Percentiles rank a stretch among this genome's conserved stretches.
phyloP scores from a whole-genome alignment of 169 alveolate genomes.

The Eimeria brunetti region DNA sequence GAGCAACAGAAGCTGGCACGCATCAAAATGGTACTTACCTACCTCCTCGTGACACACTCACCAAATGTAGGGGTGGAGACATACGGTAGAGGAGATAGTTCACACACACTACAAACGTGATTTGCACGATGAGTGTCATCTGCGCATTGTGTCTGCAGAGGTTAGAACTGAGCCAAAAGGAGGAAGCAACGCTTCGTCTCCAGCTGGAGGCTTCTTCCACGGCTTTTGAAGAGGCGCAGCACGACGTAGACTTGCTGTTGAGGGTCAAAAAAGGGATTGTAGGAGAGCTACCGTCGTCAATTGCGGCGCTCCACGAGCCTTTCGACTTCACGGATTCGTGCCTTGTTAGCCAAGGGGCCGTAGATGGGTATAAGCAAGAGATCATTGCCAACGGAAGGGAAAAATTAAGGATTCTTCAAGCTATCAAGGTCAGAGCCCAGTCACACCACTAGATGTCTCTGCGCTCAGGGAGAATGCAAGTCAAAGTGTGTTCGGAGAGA shows the following conservation, averaged over 20 bases:
- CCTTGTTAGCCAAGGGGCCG: conserved; percentile 88
- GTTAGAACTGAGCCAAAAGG: conserved; percentile 34
- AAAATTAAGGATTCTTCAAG: conserved; percentile 87
- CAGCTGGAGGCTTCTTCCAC: conserved; percentile 9
- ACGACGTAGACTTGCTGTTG: conserved; percentile 41
- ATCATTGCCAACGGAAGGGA: conserved; percentile 87
- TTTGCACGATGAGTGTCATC: neutral
- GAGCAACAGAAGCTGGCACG: conserved; percentile 26
- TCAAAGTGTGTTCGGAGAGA: neutral
- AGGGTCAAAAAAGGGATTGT: conserved; percentile 51
- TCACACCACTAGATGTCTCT: neutral
- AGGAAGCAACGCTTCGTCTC: conserved; percentile 12
- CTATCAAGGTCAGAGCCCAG: conserved; percentile 79
- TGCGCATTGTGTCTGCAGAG: neutral
- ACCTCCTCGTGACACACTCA: neutral
- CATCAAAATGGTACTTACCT: conserved; percentile 11
- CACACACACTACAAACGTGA: neutral
- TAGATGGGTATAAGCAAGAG: conserved; percentile 90
- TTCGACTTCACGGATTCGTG: conserved; percentile 88
- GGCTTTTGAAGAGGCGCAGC: conserved; percentile 8
- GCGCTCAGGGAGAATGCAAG: neutral
- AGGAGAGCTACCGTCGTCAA: conserved; percentile 14
- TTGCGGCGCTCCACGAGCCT: conserved; percentile 24
- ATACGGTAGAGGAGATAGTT: neutral
- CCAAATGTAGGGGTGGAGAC: neutral